Percentiles rank a stretch among this genome's conserved stretches.
Conservation (phyloP, 331 rosid species). For the Acacia pycnantha region DNA sequence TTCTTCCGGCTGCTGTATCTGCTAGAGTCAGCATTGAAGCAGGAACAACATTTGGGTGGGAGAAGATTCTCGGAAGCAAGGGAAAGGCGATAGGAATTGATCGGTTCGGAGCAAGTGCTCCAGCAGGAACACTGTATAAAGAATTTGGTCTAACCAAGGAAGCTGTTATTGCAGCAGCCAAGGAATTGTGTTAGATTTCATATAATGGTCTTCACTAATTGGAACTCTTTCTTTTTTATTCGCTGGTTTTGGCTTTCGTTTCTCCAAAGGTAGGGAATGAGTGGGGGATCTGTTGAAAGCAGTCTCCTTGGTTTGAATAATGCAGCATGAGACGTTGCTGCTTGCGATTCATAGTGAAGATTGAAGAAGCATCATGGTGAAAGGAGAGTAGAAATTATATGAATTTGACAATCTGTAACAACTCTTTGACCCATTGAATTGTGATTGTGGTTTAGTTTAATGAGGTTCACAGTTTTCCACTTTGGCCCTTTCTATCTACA, state of each 20-base stretch:
- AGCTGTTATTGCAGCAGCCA: conserved; percentile 9
- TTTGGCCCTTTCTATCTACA: background rate
- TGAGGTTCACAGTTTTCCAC: background rate
- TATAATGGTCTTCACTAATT: background rate
- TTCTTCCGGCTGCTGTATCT: background rate
- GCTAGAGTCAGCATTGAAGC: conserved; percentile 8
- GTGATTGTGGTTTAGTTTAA: background rate
- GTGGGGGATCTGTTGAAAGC: background rate
- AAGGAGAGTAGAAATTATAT: background rate
- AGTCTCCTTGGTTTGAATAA: background rate
- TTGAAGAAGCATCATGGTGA: background rate
- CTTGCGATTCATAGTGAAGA: background rate
- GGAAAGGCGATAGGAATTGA: conserved; percentile 1
- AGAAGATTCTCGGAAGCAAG: background rate
- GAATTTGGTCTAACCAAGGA: conserved; percentile 1
- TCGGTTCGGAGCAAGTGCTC: conserved; percentile 3
- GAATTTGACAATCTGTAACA: background rate
- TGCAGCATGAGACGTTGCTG: background rate
- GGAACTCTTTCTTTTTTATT: background rate
- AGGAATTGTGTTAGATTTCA: background rate
- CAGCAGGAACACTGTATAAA: background rate
- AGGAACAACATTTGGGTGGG: background rate
- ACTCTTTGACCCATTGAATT: background rate
- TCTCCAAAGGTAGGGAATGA: background rate
- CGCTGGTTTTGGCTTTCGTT: background rate